Base-by-base conservation (phyloP, 495 filamentous ascomycete genomes). In the Penicillium pulvis region DNA sequence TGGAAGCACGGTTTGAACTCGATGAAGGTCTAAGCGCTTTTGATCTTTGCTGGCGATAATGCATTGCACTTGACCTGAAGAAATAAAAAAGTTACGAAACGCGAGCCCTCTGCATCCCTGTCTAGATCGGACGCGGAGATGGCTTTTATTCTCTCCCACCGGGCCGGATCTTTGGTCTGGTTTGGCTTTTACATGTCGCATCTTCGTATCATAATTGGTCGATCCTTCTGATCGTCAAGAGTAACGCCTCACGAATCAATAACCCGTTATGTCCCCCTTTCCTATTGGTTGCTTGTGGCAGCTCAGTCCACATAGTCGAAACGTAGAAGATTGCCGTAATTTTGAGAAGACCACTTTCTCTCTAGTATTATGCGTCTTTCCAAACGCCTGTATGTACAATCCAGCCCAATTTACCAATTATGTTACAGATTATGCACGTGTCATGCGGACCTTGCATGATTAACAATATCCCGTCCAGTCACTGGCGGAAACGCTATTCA, bases 1-100 rank as follows among this genome's bases (percentile, higher is more conserved):
- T 98, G 94, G 95, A 97, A 97, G 85, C 88, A 97, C 75, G 95
- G 94, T 64, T 80, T 98, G 65, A 82, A 78, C 60, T 89, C 88
- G 81, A 84, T 85, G 83, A 98, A 98, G 87, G 93, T 98, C 60
- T 98, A 91, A 86, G 67, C 47, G 39, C n/a, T 20, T 23, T 54
- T 52, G 28, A 53, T 59, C 36, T 48, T 42, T 43, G 43, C 44
- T 53, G 58, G 42, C 55, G 56, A 68, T 61, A 67, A 73, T 68
- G 67, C 39, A 33, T 19, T 57, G 67, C 56, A 69, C 69, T 65
- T 68, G 61, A 67, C 65, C 53, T 52, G 58, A 69, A 69, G 65
- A 63, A 69, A 66, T 62, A 68, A 56, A 46, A 59, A 57, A 57
- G 55, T 55, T 62, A 64, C 63, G 62, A 53, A 63, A 58, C 56